phyloP scores from a whole-genome alignment of 495 filamentous ascomycete species.

The Penicillium dipodomyicola region DNA sequence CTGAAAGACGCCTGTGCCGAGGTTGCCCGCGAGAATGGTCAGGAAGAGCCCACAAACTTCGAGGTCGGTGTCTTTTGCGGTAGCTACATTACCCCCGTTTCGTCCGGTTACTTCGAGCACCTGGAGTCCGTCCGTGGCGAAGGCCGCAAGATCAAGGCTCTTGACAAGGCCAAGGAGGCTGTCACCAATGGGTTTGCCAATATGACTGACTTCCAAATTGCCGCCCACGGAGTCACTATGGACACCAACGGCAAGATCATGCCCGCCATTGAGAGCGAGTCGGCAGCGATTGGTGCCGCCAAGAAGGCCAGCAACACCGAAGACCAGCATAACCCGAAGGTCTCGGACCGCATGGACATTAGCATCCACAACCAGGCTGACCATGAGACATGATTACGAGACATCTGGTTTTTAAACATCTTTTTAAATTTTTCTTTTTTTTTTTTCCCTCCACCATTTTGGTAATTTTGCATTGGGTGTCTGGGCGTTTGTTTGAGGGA shows the following conservation, averaged over 20 bases:
- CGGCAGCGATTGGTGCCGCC: neutral
- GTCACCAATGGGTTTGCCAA: conserved; percentile 64
- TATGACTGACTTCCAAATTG: conserved; percentile 59
- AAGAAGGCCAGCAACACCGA: conserved; percentile 21
- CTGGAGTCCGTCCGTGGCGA: conserved; percentile 74
- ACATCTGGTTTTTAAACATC: conserved; percentile 3
- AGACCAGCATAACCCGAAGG: conserved; percentile 33
- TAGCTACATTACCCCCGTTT: conserved; percentile 80
- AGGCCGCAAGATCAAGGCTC: conserved; percentile 66
- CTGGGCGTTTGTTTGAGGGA: conserved; percentile 17
- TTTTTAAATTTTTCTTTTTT: conserved; percentile 5
- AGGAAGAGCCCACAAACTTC: conserved; percentile 59
- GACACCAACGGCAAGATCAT: conserved; percentile 56
- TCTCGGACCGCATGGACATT: conserved; percentile 58
- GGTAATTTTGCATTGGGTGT: conserved; percentile 16
- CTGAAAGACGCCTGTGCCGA: conserved; percentile 78
- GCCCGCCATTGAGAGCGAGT: conserved; percentile 30
- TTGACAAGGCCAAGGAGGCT: conserved; percentile 66
- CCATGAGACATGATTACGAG: conserved; percentile 30
- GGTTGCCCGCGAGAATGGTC: conserved; percentile 54
- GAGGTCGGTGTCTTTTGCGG: conserved; percentile 98
- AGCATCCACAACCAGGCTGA: conserved; percentile 59
- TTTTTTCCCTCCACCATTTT: conserved; percentile 8
- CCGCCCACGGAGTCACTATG: conserved; percentile 61
- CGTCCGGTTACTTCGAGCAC: conserved; percentile 82